phyloP scores from a whole-genome alignment of 177 flowering plant species.

The Vitis hybrid region DNA sequence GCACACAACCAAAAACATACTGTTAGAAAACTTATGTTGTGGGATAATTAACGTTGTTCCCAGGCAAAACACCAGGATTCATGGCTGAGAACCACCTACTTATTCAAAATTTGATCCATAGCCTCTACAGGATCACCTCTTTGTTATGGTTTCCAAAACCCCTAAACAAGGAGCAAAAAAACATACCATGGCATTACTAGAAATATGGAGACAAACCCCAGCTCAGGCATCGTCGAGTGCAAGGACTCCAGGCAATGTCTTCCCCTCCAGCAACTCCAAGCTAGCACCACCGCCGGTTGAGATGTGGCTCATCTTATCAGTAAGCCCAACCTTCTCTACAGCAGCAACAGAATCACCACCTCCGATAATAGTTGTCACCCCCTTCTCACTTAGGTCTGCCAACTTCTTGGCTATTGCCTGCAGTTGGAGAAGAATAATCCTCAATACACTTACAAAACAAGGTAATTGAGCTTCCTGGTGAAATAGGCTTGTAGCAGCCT shows the following conservation, averaged over 20 bases:
- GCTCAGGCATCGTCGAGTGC: conserved; percentile 73
- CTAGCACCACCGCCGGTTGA: conserved; percentile 98
- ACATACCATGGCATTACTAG: background rate
- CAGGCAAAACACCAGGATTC: too few species aligned
- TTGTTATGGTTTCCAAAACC: conserved; percentile 4
- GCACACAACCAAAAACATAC: too few species aligned
- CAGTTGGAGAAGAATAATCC: background rate
- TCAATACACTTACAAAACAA: too few species aligned
- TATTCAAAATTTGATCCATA: conserved; percentile 4
- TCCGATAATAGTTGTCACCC: conserved; percentile 84
- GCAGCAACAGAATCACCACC: conserved; percentile 97
- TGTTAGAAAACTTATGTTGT: too few species aligned
- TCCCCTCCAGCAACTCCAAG: conserved; percentile 85
- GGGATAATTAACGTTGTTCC: too few species aligned
- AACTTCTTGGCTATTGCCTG: conserved; percentile 79
- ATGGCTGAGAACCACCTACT: too few species aligned
- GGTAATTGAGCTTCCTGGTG: too few species aligned
- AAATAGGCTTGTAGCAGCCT: too few species aligned
- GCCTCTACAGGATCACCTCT: conserved; percentile 12
- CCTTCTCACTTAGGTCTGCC: conserved; percentile 79
- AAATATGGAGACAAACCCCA: background rate
- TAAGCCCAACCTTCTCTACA: conserved; percentile 84
- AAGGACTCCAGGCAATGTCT: conserved; percentile 78
- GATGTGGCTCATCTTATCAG: conserved; percentile 90
- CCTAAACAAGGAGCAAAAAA: background rate